Evolutionary conservation across 73 alveolate genomes (phyloP).

Genomic region (Paramecium octaurelia): DNA sequence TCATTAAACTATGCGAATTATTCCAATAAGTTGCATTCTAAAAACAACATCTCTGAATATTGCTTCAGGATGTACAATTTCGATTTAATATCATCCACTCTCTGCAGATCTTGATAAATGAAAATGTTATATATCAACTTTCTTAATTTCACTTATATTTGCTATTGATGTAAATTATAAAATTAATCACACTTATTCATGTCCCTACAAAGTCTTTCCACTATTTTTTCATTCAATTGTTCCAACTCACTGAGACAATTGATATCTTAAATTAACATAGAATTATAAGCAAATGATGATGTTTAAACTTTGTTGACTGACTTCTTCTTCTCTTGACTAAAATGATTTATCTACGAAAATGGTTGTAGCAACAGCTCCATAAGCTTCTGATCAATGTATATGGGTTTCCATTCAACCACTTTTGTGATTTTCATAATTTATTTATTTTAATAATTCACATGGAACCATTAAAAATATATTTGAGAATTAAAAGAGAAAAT

Average conservation of each 20-base stretch:
- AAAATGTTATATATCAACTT: neutral
- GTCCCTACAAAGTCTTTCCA: neutral
- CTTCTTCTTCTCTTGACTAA: neutral
- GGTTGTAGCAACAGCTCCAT: neutral
- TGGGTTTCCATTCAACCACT: conserved; percentile 27
- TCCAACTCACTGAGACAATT: neutral
- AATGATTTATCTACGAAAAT: neutral
- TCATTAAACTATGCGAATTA: neutral
- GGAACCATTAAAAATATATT: conserved; percentile 50
- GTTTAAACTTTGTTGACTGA: neutral
- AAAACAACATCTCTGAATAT: neutral
- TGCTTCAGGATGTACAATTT: neutral
- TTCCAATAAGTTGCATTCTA: conserved; percentile 15
- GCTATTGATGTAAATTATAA: neutral
- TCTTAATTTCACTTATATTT: neutral
- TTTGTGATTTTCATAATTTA: neutral
- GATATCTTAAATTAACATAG: neutral
- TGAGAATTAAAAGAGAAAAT: conserved; percentile 63
- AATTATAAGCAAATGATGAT: neutral
- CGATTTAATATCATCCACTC: neutral
- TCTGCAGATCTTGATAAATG: neutral
- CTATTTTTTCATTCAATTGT: neutral
- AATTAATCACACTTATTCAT: neutral
- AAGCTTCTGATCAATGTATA: neutral
- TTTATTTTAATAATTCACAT: neutral